Base-by-base conservation (phyloP, 306 rosid genomes). In the Quercus variabilis region DNA sequence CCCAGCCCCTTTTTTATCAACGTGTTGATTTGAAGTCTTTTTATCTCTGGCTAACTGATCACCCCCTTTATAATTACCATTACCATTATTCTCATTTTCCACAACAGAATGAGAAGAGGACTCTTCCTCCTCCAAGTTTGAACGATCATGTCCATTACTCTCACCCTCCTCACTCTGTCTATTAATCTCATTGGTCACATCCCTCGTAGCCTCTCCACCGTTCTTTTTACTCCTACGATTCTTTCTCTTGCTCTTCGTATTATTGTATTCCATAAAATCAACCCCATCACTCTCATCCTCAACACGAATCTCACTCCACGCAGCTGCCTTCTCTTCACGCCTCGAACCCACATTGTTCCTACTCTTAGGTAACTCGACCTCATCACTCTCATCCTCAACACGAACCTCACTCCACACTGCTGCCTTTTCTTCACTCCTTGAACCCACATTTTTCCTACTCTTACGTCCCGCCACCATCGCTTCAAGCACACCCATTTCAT, bases 381-480 rank as follows among this genome's bases (percentile, higher is more conserved):
- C 90, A 75, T 82, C 79, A 6, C 55, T 65, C 81, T 89, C 94
- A 70, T 78, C 80, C 71, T 88, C 92, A 74, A 68, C 78, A 54
- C 31, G 83, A 71, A 82, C 64, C 46, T 75, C 35, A 14, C 60
- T 55, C 71, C 55, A 60, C 0, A 84, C 52, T 38, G 68, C 88
- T 3, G 0, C 11, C 76, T 73, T 59, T 63, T 64, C 70, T 65
- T 84, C 89, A 30, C 43, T 78, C 13, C 21, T 59, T 20, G 77
- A 75, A 78, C 88, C 63, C 69, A 52, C 74, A 6, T 82, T 77
- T 82, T 86, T 87, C 81, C 85, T 87, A 79, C 72, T 87, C 82
- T 74, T 90, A 23, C 52, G 85, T 73, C 92, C 93, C 0, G 90
- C 87, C 76, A 90, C 21, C 97, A 91, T 89, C 35, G 94, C 97